Evolutionary conservation across 2,329 filamentous ascomycete genomes (phyloP).

Genomic region (Botrytis medusae): DNA sequence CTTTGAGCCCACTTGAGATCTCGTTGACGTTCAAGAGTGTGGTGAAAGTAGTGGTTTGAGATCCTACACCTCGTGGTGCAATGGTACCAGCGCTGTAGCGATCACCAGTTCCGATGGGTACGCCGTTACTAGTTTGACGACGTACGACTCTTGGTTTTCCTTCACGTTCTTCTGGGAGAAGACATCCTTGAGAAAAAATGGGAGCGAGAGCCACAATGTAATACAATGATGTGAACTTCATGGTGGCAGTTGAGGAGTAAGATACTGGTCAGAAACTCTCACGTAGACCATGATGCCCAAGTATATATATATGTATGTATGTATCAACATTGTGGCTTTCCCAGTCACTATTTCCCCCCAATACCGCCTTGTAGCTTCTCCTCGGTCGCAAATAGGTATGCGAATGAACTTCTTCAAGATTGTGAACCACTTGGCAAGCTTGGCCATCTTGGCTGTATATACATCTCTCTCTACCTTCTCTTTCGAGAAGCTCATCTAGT

Average conservation of each 20-base stretch:
- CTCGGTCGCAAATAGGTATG: background rate
- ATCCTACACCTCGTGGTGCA: slow-evolving; percentile 46
- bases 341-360: background rate
- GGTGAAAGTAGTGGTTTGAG: slow-evolving; percentile 41
- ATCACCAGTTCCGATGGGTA: slow-evolving; percentile 47
- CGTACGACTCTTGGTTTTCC: slow-evolving; percentile 25
- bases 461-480: background rate
- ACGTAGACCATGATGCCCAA: background rate
- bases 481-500: background rate
- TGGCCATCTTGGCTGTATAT: slow-evolving; percentile 2
- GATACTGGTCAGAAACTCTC: background rate
- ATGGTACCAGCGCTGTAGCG: slow-evolving; percentile 44
- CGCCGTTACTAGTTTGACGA: slow-evolving; percentile 28
- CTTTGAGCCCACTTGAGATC: slow-evolving; percentile 45
- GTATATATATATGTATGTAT: slow-evolving; percentile 6
- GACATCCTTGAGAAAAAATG: slow-evolving; percentile 37
- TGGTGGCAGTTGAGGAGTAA: slow-evolving; percentile 16
- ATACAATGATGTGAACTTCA: slow-evolving; percentile 30
- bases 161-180: slow-evolving; percentile 43
- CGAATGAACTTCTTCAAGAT: background rate
- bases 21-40: slow-evolving; percentile 47
- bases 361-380: too few species aligned
- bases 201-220: slow-evolving; percentile 26
- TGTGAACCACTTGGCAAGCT: background rate
- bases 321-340: background rate